phyloP scores from a whole-genome alignment of 805 yeast species.

The Cyberlindnera samutprakarnensis region DNA sequence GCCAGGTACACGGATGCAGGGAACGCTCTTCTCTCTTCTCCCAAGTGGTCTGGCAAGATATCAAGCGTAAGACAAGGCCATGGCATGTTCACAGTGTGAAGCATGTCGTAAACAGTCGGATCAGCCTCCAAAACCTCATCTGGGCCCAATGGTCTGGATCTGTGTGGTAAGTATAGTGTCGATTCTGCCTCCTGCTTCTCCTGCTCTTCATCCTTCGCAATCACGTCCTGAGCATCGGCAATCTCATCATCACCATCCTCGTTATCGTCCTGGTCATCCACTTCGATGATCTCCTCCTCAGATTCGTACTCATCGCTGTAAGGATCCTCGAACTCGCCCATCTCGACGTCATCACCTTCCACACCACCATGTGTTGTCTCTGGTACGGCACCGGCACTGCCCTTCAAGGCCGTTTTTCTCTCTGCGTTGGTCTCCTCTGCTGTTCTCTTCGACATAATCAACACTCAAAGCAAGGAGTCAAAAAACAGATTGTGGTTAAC shows the following conservation, averaged over 20 bases:
- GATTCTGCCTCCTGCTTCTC: constrained; percentile 34
- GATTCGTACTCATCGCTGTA: constrained; percentile 90
- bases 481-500: too few species aligned
- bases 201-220: constrained; percentile 30
- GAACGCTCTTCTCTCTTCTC: constrained; percentile 79
- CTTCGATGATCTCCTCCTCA: constrained; percentile 81
- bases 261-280: constrained; percentile 52
- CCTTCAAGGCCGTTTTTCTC: constrained; percentile 21
- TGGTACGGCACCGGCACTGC: constrained; percentile 12
- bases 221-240: constrained; percentile 28
- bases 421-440: constrained; percentile 15
- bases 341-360: constrained; percentile 39
- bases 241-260: constrained; percentile 29
- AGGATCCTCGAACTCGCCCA: constrained; percentile 85
- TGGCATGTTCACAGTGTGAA: constrained; percentile 86
- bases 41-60: constrained; percentile 77
- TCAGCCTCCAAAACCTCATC: constrained; percentile 96
- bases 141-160: constrained; percentile 84
- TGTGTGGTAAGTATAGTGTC: constrained; percentile 75
- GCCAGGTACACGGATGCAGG: constrained; percentile 84
- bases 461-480: too few species aligned
- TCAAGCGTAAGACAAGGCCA: constrained; percentile 97
- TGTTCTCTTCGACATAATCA: constrained; percentile 25
- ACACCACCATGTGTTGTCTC: constrained; percentile 22
- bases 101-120: constrained; percentile 92